Evolutionary conservation across 106 monocot genomes (phyloP), one percentile per base, ranked within the genome.

Genomic region (Dendrobium chrysotoxum): DNA sequence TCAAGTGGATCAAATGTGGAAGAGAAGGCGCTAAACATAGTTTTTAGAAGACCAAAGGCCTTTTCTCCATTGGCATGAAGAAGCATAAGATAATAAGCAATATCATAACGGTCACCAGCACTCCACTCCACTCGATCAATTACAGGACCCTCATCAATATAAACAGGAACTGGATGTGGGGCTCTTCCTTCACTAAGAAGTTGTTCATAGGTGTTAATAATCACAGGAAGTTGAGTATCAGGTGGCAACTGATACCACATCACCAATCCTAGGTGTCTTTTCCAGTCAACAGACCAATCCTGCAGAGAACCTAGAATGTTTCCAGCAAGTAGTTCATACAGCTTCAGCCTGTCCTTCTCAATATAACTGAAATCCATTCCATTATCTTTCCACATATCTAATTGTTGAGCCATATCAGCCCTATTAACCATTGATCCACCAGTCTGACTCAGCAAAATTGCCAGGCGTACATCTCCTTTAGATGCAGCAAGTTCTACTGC

Each of bases 21-120:
- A 77, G 99, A 88, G 66, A 91, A 91, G 65, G 99, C 90, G 82
- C 99, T 95, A 40, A 99, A 91, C 95, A 95, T 91, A 15, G 87
- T 83, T 90, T 99, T 99, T 55, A 95, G 68, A 54, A 87, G 20
- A 71, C 40, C 78, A 78, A 87, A 91, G 13, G 79, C 72, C 72
- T 91, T 84, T 8, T 87, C 85, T 57, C 80, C 84, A 74, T 88
- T 90, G 65, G 91, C 91, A 93, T 95, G 93, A 85, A 99, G 99
- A 77, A 99, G 93, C 95, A 99, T 95, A 44, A 99, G 88, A 85
- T 99, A 99, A 85, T 95, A 99, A 68, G 91, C 84, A 68, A 99
- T 88, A 83, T 99, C 99, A 80, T 83, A 99, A 21, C 84, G 87
- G 38, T 99, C 93, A 81, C 90, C 95, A 73, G 55, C 57, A 30